Conservation (phyloP, 208 protist species). For the Crithidia sp. region DNA sequence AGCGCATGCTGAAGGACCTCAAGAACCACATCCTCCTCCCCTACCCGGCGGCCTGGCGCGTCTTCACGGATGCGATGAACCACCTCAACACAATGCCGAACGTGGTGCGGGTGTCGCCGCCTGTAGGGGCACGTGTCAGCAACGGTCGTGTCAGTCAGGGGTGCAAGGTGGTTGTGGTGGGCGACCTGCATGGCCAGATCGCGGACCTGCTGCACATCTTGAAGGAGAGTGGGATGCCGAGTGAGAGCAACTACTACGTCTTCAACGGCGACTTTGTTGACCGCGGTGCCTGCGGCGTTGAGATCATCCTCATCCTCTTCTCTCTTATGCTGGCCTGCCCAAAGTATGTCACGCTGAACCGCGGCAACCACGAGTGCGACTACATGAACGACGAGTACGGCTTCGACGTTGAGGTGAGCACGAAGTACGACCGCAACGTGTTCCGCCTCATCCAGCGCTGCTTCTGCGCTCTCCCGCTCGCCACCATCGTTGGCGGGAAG, state of each 20-base stretch:
- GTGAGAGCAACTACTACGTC: conserved; percentile 83
- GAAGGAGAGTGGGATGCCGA: conserved; percentile 78
- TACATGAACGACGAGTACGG: conserved; percentile 97
- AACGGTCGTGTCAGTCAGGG: conserved; percentile 82
- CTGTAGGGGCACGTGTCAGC: conserved; percentile 65
- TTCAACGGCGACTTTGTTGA: conserved; percentile 98
- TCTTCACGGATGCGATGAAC: conserved; percentile 87
- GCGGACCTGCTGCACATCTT: conserved; percentile 89
- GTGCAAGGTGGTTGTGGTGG: conserved; percentile 87
- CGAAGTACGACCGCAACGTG: conserved; percentile 96
- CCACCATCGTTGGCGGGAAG: conserved; percentile 74
- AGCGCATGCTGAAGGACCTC: conserved; percentile 76
- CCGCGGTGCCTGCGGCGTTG: conserved; percentile 95
- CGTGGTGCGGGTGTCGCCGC: conserved; percentile 72
- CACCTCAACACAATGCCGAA: conserved; percentile 88
- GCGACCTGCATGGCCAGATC: conserved; percentile 90
- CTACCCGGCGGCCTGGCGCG: conserved; percentile 82
- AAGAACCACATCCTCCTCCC: conserved; percentile 73
- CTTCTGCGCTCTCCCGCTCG: conserved; percentile 90
- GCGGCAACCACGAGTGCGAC: conserved; percentile 96
- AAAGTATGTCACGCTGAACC: conserved; percentile 93
- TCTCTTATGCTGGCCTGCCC: conserved; percentile 95
- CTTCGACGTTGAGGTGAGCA: conserved; percentile 98
- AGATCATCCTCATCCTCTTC: conserved; percentile 96
- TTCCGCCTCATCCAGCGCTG: conserved; percentile 88